Evolutionary conservation across 371 early-diverging fungal species (phyloP).

Genomic region (Mortierella sp.): DNA sequence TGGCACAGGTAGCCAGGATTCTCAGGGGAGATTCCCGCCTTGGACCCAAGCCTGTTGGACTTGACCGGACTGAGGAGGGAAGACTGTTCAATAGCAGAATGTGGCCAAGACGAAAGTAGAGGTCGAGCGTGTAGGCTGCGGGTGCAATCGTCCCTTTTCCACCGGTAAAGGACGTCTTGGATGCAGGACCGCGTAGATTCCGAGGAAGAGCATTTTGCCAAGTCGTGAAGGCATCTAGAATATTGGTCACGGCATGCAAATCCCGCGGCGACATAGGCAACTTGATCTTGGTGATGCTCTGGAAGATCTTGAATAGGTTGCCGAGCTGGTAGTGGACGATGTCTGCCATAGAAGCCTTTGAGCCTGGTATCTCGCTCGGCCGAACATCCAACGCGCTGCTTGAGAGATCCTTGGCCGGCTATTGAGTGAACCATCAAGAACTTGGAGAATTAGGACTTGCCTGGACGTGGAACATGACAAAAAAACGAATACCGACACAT

Average conservation of each 20-base stretch:
- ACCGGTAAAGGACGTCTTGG: not conserved
- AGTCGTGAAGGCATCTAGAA: conserved; percentile 17
- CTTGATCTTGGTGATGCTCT: conserved; percentile 28
- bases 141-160: conserved; percentile 7
- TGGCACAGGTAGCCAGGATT: conserved; percentile 49
- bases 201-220: conserved; percentile 34
- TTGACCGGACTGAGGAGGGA: conserved; percentile 32
- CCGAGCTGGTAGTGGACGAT: conserved; percentile 19
- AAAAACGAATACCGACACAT: not conserved
- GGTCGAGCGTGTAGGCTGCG: conserved; percentile 16
- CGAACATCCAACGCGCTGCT: conserved; percentile 18
- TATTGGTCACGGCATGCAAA: conserved; percentile 29
- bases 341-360: conserved; percentile 6
- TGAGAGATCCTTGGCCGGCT: conserved; percentile 36
- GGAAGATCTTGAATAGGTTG: conserved; percentile 36
- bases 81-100: conserved; percentile 40
- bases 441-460: not conserved
- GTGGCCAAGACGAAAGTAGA: conserved; percentile 37
- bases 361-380: conserved; percentile 24
- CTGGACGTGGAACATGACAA: not conserved
- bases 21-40: conserved; percentile 44
- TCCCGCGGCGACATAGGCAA: conserved; percentile 32
- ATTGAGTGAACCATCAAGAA: not conserved
- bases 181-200: conserved; percentile 12
- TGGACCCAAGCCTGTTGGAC: conserved; percentile 52